Evolutionary conservation across 2,329 filamentous ascomycete genomes (phyloP), one percentile per base, ranked within the genome.

Genomic region (Fusarium setosum): DNA sequence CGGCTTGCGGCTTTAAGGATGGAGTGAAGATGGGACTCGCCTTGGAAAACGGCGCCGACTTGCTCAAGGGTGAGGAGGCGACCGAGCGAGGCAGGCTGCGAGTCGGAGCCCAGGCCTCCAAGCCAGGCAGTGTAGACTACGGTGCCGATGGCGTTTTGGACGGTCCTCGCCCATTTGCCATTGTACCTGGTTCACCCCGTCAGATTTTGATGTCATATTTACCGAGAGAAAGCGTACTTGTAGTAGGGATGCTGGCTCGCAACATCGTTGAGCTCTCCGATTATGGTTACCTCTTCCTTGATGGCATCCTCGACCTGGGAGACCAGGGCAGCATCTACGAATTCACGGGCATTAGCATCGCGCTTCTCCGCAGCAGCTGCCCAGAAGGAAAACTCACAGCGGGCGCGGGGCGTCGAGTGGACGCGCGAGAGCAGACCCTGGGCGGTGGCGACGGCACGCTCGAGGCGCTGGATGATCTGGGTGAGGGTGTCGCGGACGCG

Each of bases 171-270:
- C 96, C 96, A 99, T 76, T 93, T 88, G 56, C 84, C 82, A 79
- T 97, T 97, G 83, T 96, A 90, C 70, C 88, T 90, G 57, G 24
- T 12, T 20, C 15, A 5, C 13, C 5, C 13, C 6, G 35, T 68
- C 24, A 68, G 56, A 53, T 17, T 56, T 52, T 54, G 49, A 52
- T 20, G 40, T 29, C 20, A 11, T 4, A 5, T 18, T n/a, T 18
- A 31, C 15, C 11, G 15, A 7, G 21, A 26, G 15, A 15, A n/a
- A 13, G 61, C 79, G 44, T 74, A 97, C 86, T 97, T 97, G 88
- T 98, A 99, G 84, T 98, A 99, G 0, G 96, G 95, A 73, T 96
- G 91, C 76, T 92, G 86, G 23, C 93, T 94, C 3, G 94, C 93
- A 54, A 92, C 86, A 54, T 84, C 80, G 62, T 88, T 86, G 41